These are phyloP conservation scores for Diaporthe aspalathi DNA, from an alignment of 2,329 filamentous ascomycete genomes.

Conservation along the genomic window DNA sequence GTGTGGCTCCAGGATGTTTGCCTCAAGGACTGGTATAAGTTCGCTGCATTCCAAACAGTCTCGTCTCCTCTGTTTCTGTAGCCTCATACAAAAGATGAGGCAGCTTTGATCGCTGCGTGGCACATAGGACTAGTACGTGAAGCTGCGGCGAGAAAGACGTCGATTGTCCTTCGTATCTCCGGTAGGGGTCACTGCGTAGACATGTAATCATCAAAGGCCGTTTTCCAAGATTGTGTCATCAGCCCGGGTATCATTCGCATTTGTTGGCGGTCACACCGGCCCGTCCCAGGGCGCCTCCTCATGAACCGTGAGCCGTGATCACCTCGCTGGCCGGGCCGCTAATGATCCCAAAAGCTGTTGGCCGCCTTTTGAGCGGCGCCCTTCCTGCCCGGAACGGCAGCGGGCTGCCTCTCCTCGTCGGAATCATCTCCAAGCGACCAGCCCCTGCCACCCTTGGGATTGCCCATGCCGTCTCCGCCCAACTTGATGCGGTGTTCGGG, in stretches of 20 bases:
- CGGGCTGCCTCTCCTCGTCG: slow-evolving; percentile 56
- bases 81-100: not conserved
- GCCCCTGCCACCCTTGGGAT: slow-evolving; percentile 64
- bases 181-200: not conserved
- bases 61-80: not conserved
- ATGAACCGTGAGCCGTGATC: slow-evolving; percentile 11
- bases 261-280: slow-evolving; percentile 5
- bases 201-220: slow-evolving; percentile 50
- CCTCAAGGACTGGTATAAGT: slow-evolving; percentile 27
- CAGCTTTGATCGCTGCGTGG: not conserved
- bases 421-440: slow-evolving; percentile 69
- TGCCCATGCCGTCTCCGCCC: slow-evolving; percentile 75
- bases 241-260: slow-evolving; percentile 21
- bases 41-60: not conserved
- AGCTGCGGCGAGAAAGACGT: not conserved
- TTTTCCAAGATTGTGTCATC: slow-evolving; percentile 45
- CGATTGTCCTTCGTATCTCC: not conserved
- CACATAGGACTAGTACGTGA: not conserved
- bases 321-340: slow-evolving; percentile 38
- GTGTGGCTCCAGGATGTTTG: not conserved
- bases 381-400: slow-evolving; percentile 54
- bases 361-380: slow-evolving; percentile 49
- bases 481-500: slow-evolving; percentile 57
- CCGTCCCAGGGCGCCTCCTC: slow-evolving; percentile 8
- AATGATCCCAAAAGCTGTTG: slow-evolving; percentile 62